Evolutionary conservation across 2,329 filamentous ascomycete species (phyloP).

Genomic region (Fusarium udum): DNA sequence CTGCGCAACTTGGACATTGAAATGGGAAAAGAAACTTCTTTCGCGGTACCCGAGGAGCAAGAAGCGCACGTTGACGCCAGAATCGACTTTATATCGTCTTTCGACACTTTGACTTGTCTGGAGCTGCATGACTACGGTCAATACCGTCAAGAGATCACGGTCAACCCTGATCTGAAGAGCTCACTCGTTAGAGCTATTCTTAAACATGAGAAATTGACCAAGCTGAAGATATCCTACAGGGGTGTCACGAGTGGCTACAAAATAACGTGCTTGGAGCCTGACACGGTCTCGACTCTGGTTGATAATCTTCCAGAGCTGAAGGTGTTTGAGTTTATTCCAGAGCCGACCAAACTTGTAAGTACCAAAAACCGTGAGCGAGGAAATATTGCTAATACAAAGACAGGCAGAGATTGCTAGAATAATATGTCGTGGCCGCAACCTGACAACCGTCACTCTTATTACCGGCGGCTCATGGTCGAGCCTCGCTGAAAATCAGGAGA

Average conservation of each 20-base stretch:
- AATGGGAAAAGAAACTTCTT: neutral
- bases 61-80: neutral
- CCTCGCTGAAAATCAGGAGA: neutral
- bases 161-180: conserved; percentile 5
- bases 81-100: conserved; percentile 24
- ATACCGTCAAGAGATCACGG: neutral
- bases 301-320: conserved; percentile 12
- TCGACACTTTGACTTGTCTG: conserved; percentile 21
- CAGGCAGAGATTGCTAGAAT: conserved; percentile 19
- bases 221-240: conserved; percentile 1
- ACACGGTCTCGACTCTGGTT: conserved; percentile 12
- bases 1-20: conserved; percentile 4
- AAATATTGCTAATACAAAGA: neutral
- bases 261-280: conserved; percentile 17
- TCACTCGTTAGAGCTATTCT: conserved; percentile 24
- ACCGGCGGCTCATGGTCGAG: neutral
- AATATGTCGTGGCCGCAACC: conserved; percentile 2
- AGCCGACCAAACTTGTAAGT: conserved; percentile 9
- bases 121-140: neutral
- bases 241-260: neutral
- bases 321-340: conserved; percentile 17
- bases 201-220: conserved; percentile 23
- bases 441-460: conserved; percentile 9
- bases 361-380: accelerated
- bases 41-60: neutral